Evolutionary conservation across 1,139 yeast species (phyloP), one percentile per base, ranked within the genome.

Genomic region (Geotrichum phurueaensis): DNA sequence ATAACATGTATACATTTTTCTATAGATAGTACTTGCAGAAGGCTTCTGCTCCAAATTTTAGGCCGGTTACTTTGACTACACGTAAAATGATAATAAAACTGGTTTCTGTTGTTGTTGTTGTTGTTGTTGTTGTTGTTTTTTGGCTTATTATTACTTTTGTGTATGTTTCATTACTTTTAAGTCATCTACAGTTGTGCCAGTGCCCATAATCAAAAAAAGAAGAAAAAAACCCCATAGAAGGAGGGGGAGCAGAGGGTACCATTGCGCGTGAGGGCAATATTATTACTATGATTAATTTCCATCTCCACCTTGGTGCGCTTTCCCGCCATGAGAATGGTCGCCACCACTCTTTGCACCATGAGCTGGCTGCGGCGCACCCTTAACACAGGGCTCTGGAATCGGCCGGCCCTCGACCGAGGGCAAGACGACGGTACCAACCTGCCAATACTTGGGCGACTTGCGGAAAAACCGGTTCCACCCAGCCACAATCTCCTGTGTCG

Each of bases 391-490:
- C 23, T 56, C 52, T n/a, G 55, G 58, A 3, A 53, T 15, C 18
- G 62, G 62, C 31, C 7, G 47, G 20, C 61, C 61, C 48, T 59
- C 59, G 39, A 59, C 20, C 7, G 51, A 22, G 18, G 49, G 53
- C 69, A 81, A 85, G 9, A 68, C 67, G 1, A 87, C 87, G 2
- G 69, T 65, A 0, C 92, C 94, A 1, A 83, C 88, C 60, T 73
- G 74, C 91, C 92, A 87, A 70, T 87, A 87, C 63, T 77, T 75
- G 15, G 70, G 66, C 67, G 79, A 79, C 33, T 72, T 71, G 2
- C 69, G 76, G 66, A 78, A 87, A 69, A 79, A 87, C 1, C 66
- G 57, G 62, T 81, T 81, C 94, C 95, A 87, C 52, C 75, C 71
- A 2, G 51, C 56, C 25, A 81, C 67, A 22, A 68, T 71, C 12